These are phyloP conservation scores for Fusarium armeniacum DNA, from an alignment of 2,329 filamentous ascomycete genomes.

Conservation along the genomic window DNA sequence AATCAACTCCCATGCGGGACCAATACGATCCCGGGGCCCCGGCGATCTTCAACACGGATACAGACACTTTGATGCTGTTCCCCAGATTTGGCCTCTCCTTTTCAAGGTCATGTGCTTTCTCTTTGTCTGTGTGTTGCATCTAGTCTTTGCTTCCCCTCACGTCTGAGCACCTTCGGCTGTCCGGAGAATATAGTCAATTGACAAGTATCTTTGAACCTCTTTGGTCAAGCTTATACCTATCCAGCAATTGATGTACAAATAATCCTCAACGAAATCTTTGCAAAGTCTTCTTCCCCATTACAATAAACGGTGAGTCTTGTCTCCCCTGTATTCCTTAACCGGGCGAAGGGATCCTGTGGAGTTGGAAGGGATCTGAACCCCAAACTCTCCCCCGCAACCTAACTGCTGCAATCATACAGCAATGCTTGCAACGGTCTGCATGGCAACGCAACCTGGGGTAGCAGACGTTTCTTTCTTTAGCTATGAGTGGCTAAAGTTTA, in stretches of 20 bases:
- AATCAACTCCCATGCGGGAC: not conserved
- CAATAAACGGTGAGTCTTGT: constrained; percentile 38
- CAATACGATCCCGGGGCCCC: constrained; percentile 34
- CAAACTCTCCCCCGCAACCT: constrained; percentile 46
- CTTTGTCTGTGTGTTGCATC: constrained; percentile 5
- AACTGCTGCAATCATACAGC: not conserved
- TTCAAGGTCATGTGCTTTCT: constrained; percentile 7
- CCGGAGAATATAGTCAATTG: constrained; percentile 28
- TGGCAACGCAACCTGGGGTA: constrained; percentile 33
- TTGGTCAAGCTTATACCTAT: constrained; percentile 14
- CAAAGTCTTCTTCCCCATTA: constrained; percentile 18
- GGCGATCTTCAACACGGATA: constrained; percentile 26
- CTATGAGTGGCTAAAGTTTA: constrained; percentile 30
- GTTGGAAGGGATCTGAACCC: constrained; percentile 39
- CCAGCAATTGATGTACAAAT: constrained; percentile 9
- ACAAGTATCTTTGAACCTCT: constrained; percentile 6
- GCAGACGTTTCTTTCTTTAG: constrained; percentile 13
- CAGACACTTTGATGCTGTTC: constrained; percentile 16
- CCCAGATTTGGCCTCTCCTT: constrained; percentile 23
- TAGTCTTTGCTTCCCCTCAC: constrained; percentile 27
- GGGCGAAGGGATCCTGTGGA: constrained; percentile 50
- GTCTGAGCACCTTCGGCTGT: constrained; percentile 8
- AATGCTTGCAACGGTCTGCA: constrained; percentile 4
- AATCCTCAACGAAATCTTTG: constrained; percentile 13
- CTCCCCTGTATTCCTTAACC: constrained; percentile 25